A percentile compares a stretch with the other conserved stretches of the same genome.
phyloP scores from a whole-genome alignment of 441 rosid species.

The Capsella rubella region DNA sequence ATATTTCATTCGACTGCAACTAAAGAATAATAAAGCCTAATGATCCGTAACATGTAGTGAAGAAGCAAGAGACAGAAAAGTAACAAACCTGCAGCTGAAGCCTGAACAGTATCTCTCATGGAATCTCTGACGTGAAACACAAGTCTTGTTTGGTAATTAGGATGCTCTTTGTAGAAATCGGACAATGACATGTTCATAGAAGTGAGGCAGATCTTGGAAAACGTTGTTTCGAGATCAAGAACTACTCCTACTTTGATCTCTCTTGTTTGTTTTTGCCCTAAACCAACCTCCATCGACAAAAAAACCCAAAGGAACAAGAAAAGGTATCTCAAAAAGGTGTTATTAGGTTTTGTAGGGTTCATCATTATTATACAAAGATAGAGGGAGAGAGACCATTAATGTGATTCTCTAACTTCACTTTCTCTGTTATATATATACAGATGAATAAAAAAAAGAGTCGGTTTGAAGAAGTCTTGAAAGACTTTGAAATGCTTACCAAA shows the following conservation, averaged over 20 bases:
- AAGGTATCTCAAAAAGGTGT: slow-evolving; percentile 26
- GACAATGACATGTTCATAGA: slow-evolving; percentile 65
- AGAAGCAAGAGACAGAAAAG: slow-evolving; percentile 20
- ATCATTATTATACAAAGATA: slow-evolving; percentile 5
- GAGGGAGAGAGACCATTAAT: not conserved
- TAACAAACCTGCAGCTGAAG: slow-evolving; percentile 62
- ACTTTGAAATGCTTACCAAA: slow-evolving; percentile 6
- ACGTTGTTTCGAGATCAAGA: slow-evolving; percentile 46
- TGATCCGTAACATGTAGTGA: not conserved
- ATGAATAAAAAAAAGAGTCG: not conserved
- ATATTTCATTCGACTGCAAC: not conserved
- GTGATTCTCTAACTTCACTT: not conserved
- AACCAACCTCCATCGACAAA: slow-evolving; percentile 20
- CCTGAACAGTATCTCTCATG: slow-evolving; percentile 51
- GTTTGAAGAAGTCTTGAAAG: slow-evolving; percentile 9
- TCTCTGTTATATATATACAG: not conserved
- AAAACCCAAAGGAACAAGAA: slow-evolving; percentile 12
- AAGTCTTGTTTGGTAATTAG: slow-evolving; percentile 54
- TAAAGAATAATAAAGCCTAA: not conserved
- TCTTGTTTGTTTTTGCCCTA: slow-evolving; percentile 27
- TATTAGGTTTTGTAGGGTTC: not conserved
- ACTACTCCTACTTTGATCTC: slow-evolving; percentile 67
- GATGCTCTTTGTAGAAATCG: slow-evolving; percentile 56
- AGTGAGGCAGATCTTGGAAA: slow-evolving; percentile 52
- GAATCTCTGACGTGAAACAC: slow-evolving; percentile 51